Evolutionary conservation across 2,329 filamentous ascomycete species (phyloP).

Genomic region (Tolypocladium cylindrosporum): DNA sequence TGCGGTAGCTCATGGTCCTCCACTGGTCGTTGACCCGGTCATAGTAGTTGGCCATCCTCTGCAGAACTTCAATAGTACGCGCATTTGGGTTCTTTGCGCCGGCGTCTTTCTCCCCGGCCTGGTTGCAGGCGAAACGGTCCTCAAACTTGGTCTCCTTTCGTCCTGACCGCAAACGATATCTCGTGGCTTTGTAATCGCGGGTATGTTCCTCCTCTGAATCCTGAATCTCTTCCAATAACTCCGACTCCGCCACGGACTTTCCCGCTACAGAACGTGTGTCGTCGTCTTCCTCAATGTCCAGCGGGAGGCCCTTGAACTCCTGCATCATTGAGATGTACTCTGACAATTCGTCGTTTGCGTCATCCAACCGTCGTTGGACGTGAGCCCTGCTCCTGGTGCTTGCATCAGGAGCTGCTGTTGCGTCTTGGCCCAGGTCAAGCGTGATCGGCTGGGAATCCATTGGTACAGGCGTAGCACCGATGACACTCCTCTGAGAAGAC

Average conservation of each 20-base stretch:
- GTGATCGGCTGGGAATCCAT: conserved; percentile 15
- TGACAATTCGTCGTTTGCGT: conserved; percentile 45
- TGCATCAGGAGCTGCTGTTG: not conserved
- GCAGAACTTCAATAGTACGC: conserved; percentile 64
- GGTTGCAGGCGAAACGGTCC: conserved; percentile 45
- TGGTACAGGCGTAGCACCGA: conserved; percentile 8
- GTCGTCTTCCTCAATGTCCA: conserved; percentile 41
- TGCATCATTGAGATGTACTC: conserved; percentile 54
- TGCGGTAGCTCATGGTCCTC: conserved; percentile 66
- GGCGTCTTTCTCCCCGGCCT: conserved; percentile 34
- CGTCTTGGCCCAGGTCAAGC: conserved; percentile 10
- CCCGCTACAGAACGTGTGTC: conserved; percentile 6
- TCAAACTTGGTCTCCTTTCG: conserved; percentile 27
- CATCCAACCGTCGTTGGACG: not conserved
- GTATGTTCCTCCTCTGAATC: not conserved
- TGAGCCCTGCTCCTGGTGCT: not conserved
- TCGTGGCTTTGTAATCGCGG: not conserved
- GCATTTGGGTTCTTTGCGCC: conserved; percentile 56
- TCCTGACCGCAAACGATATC: conserved; percentile 2
- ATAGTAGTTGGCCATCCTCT: conserved; percentile 74
- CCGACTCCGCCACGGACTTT: conserved; percentile 5
- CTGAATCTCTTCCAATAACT: conserved; percentile 1
- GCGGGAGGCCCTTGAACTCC: conserved; percentile 47
- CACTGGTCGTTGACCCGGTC: conserved; percentile 65
- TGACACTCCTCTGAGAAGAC: conserved; percentile 13